A percentile compares a stretch with the other conserved stretches of the same genome.
Conservation (phyloP, 345 rosid species). For the Citrus trifoliata region DNA sequence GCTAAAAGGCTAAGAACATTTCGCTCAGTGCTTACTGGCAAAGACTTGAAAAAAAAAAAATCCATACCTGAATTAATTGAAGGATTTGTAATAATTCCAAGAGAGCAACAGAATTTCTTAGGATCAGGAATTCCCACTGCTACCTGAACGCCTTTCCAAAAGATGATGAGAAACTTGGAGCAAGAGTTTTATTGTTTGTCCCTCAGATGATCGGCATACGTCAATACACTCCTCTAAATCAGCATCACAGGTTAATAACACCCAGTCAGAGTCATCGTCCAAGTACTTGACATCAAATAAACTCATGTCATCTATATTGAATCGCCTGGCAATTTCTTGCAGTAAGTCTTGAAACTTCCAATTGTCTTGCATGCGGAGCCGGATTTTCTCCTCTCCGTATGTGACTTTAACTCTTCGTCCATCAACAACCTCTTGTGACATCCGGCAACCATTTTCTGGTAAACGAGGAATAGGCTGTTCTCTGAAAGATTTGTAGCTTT, state of each 20-base stretch:
- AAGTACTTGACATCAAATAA: slow-evolving; percentile 76
- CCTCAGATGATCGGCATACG: slow-evolving; percentile 46
- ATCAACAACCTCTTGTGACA: slow-evolving; percentile 42
- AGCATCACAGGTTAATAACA: slow-evolving; percentile 78
- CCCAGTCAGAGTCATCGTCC: slow-evolving; percentile 96
- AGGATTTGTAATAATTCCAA: neutral
- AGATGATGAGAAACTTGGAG: slow-evolving; percentile 53
- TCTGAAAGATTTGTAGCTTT: slow-evolving; percentile 31
- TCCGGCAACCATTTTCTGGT: slow-evolving; percentile 16
- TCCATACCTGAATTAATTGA: neutral
- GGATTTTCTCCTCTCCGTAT: slow-evolving; percentile 61
- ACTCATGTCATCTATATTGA: slow-evolving; percentile 52
- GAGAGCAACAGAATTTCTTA: neutral
- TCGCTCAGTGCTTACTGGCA: neutral
- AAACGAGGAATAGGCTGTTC: slow-evolving; percentile 28
- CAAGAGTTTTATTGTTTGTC: slow-evolving; percentile 58
- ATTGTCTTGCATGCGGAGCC: slow-evolving; percentile 53
- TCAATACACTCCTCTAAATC: slow-evolving; percentile 86
- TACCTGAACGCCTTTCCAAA: slow-evolving; percentile 36
- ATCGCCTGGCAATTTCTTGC: slow-evolving; percentile 67
- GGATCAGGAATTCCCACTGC: slow-evolving; percentile 30
- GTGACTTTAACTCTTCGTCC: slow-evolving; percentile 60
- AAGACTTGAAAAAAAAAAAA: neutral
- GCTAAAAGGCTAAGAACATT: no score
- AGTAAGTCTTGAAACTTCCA: slow-evolving; percentile 49